Evolutionary conservation across 2,329 filamentous ascomycete species (phyloP).

Genomic region (Talaromyces rugulosus): DNA sequence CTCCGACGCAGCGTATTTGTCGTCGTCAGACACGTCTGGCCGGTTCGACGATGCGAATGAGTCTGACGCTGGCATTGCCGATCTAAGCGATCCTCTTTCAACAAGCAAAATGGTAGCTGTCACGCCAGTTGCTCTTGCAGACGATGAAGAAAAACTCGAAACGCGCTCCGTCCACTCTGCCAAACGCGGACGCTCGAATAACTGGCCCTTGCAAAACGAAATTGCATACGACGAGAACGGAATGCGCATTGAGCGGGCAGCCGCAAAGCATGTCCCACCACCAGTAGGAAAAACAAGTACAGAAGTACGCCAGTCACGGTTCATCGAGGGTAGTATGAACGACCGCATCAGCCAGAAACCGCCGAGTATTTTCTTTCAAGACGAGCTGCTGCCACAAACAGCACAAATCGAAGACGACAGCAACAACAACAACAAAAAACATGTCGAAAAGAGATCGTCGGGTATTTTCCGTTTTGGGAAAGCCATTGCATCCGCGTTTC

Average conservation of each 20-base stretch:
- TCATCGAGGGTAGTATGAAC: constrained; percentile 79
- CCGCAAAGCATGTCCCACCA: neutral
- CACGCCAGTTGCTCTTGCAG: neutral
- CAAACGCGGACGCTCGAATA: constrained; percentile 42
- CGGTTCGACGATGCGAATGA: constrained; percentile 33
- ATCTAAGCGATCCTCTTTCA: neutral
- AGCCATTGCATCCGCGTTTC: constrained; percentile 51
- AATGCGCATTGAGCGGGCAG: constrained; percentile 11
- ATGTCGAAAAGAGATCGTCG: constrained; percentile 33
- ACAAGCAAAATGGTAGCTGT: neutral
- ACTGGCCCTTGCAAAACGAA: constrained; percentile 38
- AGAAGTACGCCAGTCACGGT: constrained; percentile 53
- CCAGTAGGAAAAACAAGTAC: neutral
- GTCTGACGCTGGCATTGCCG: constrained; percentile 13
- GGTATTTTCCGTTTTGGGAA: constrained; percentile 55
- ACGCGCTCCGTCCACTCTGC: constrained; percentile 24
- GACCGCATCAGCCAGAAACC: constrained; percentile 70
- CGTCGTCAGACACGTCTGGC: constrained; percentile 29
- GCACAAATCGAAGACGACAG: constrained; percentile 17
- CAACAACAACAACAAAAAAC: neutral
- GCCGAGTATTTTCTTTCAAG: constrained; percentile 61
- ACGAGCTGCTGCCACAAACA: constrained; percentile 14
- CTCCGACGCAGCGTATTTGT: constrained; percentile 9
- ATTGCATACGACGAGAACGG: constrained; percentile 15
- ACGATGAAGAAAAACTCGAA: neutral